phyloP scores from a whole-genome alignment of 768 basidiomycete species.

The Polyporus arcularius region DNA sequence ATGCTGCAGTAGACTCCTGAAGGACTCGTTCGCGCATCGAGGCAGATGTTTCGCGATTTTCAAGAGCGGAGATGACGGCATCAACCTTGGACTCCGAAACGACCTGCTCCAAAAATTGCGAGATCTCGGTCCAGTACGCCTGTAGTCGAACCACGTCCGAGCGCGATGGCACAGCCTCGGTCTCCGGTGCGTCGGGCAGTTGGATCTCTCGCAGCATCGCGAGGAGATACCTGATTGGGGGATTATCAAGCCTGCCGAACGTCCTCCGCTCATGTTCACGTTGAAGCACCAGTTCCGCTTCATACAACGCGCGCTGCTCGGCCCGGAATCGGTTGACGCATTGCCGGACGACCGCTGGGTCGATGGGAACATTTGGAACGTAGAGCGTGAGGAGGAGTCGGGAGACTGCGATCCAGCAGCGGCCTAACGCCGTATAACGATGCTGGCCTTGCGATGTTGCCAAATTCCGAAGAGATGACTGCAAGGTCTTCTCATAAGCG shows the following conservation, averaged over 20 bases:
- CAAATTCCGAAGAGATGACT: slow-evolving; percentile 1
- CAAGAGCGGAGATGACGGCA: slow-evolving; percentile 44
- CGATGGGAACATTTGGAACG: slow-evolving; percentile 82
- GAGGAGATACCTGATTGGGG: slow-evolving; percentile 48
- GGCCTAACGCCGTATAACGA: slow-evolving; percentile 33
- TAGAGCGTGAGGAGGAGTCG: slow-evolving; percentile 67
- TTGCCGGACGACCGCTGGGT: slow-evolving; percentile 73
- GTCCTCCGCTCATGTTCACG: slow-evolving; percentile 51
- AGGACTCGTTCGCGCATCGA: slow-evolving; percentile 63
- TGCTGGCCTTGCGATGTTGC: background rate
- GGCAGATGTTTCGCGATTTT: slow-evolving; percentile 39
- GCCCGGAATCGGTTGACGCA: slow-evolving; percentile 46
- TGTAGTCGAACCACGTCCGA: slow-evolving; percentile 50
- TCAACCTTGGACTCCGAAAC: slow-evolving; percentile 49
- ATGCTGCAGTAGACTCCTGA: slow-evolving; percentile 79
- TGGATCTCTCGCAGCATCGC: slow-evolving; percentile 31
- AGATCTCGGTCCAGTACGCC: slow-evolving; percentile 74
- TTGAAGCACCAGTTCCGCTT: slow-evolving; percentile 56
- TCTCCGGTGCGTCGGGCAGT: slow-evolving; percentile 30
- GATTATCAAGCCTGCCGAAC: slow-evolving; percentile 58
- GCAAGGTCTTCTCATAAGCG: slow-evolving; percentile 11
- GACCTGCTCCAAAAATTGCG: slow-evolving; percentile 69
- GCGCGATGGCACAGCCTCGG: slow-evolving; percentile 26
- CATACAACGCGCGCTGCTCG: slow-evolving; percentile 42
- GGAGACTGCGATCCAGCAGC: slow-evolving; percentile 62